phyloP scores from a whole-genome alignment of 192 early-diverging fungal genomes.

The Coemansia sp. region DNA sequence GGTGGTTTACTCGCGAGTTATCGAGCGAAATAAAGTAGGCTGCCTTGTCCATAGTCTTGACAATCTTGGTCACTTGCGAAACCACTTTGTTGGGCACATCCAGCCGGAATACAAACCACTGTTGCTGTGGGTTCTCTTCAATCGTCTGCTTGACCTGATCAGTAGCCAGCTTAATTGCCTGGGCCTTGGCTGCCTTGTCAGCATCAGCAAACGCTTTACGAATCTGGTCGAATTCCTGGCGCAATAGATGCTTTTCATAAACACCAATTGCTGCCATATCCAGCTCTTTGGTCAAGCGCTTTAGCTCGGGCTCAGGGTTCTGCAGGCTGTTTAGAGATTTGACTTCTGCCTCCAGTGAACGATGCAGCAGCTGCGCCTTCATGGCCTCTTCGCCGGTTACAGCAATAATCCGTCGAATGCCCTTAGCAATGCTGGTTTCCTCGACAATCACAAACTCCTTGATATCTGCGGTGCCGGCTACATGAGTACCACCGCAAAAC shows the following conservation, averaged over 20 bases:
- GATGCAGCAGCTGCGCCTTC: slow-evolving; percentile 64
- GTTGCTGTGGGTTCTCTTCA: slow-evolving; percentile 60
- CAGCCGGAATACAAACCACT: slow-evolving; percentile 56
- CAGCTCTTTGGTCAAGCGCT: slow-evolving; percentile 74
- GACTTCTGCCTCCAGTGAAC: slow-evolving; percentile 68
- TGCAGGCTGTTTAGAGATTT: slow-evolving; percentile 57
- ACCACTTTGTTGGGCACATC: slow-evolving; percentile 84
- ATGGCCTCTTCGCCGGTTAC: slow-evolving; percentile 92
- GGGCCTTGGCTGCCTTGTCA: slow-evolving; percentile 86
- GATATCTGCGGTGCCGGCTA: slow-evolving; percentile 84
- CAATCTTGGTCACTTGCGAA: slow-evolving; percentile 68
- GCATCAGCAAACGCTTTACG: slow-evolving; percentile 84
- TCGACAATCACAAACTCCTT: slow-evolving; percentile 83
- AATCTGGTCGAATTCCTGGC: slow-evolving; percentile 65
- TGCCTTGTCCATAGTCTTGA: slow-evolving; percentile 83
- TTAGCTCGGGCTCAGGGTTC: slow-evolving; percentile 74
- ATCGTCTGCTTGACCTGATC: slow-evolving; percentile 75
- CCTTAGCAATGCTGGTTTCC: slow-evolving; percentile 92
- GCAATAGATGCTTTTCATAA: slow-evolving; percentile 72
- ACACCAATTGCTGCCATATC: slow-evolving; percentile 77
- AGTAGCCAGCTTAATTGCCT: slow-evolving; percentile 75
- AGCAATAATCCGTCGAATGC: slow-evolving; percentile 91
- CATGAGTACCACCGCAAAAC: slow-evolving; percentile 98
- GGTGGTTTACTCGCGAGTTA: slow-evolving; percentile 70
- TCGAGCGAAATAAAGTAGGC: slow-evolving; percentile 82